These are phyloP conservation scores for Pezicula neosporulosa DNA, from an alignment of 2,329 filamentous ascomycete species.

Conservation along the genomic window DNA sequence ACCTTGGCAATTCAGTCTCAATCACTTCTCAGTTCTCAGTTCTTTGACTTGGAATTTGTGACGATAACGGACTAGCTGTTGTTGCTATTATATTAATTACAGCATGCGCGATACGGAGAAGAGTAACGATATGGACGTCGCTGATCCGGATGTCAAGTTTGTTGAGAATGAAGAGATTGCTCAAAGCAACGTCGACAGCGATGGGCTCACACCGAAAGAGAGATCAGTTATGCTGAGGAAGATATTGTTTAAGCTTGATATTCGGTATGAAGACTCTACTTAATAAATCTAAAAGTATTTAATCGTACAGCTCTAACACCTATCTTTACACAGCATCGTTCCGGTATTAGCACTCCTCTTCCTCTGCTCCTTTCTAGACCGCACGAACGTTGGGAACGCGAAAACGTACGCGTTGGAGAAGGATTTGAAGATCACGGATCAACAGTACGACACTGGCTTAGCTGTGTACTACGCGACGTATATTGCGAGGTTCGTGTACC, in stretches of 20 bases:
- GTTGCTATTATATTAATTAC: neutral
- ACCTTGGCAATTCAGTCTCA: neutral
- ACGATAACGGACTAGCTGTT: no score
- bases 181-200: neutral
- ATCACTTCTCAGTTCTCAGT: neutral
- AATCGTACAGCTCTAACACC: neutral
- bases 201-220: slow-evolving; percentile 2
- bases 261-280: slow-evolving; percentile 33
- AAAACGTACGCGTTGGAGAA: slow-evolving; percentile 60
- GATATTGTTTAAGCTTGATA: slow-evolving; percentile 51
- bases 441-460: slow-evolving; percentile 62
- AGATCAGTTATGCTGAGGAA: slow-evolving; percentile 32
- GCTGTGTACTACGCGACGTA: slow-evolving; percentile 65
- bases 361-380: slow-evolving; percentile 62
- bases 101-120: slow-evolving; percentile 1
- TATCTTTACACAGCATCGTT: slow-evolving; percentile 44
- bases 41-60: neutral
- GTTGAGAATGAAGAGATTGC: slow-evolving; percentile 6
- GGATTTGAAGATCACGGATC: slow-evolving; percentile 53
- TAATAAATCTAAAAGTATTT: neutral
- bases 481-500: slow-evolving; percentile 46
- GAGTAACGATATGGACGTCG: slow-evolving; percentile 5
- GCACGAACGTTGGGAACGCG: slow-evolving; percentile 72
- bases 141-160: slow-evolving; percentile 7
- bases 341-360: slow-evolving; percentile 62